A percentile compares a stretch with the other conserved stretches of the same genome.
phyloP scores from a whole-genome alignment of 2,329 filamentous ascomycete genomes.

The Seiridium cupressi region DNA sequence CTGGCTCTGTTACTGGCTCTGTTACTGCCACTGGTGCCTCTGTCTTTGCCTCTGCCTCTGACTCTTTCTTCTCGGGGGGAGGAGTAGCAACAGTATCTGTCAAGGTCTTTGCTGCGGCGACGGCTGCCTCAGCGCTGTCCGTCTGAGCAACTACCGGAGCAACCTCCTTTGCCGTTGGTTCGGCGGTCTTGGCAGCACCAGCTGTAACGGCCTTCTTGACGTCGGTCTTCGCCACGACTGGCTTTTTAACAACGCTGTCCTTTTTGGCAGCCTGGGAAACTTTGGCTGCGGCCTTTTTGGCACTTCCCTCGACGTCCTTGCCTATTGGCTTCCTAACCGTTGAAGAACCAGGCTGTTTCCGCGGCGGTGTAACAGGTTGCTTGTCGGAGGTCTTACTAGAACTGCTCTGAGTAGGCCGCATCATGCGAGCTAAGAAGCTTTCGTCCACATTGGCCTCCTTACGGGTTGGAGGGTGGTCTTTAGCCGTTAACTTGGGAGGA shows the following conservation, averaged over 20 bases:
- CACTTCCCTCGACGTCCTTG: conserved; percentile 19
- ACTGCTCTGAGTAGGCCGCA: conserved; percentile 70
- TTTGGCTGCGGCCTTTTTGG: conserved; percentile 23
- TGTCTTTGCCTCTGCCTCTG: conserved; percentile 4
- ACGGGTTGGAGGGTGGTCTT: conserved; percentile 45
- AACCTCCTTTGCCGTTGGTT: conserved; percentile 23
- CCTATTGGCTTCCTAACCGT: conserved; percentile 14
- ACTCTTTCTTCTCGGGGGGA: conserved; percentile 8
- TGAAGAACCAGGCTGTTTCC: conserved; percentile 27
- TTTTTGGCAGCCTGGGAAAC: conserved; percentile 20
- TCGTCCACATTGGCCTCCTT: conserved; percentile 61
- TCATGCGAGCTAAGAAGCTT: conserved; percentile 77
- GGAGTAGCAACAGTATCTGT: conserved; percentile 11
- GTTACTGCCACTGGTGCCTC: conserved; percentile 3
- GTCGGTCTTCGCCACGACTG: conserved; percentile 1
- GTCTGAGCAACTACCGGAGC: conserved; percentile 17
- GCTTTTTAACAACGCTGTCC: conserved; percentile 11
- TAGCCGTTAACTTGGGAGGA: conserved; percentile 55
- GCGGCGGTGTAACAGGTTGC: conserved; percentile 46
- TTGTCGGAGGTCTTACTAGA: conserved; percentile 68
- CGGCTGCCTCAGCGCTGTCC: conserved; percentile 9
- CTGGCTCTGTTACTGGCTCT: neutral
- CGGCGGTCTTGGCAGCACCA: conserved; percentile 11
- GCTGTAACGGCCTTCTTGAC: conserved; percentile 10
- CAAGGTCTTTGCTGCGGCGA: conserved; percentile 9